Base-by-base conservation (phyloP, 140 eudicot species). In the Erigeron philadelphicus region DNA sequence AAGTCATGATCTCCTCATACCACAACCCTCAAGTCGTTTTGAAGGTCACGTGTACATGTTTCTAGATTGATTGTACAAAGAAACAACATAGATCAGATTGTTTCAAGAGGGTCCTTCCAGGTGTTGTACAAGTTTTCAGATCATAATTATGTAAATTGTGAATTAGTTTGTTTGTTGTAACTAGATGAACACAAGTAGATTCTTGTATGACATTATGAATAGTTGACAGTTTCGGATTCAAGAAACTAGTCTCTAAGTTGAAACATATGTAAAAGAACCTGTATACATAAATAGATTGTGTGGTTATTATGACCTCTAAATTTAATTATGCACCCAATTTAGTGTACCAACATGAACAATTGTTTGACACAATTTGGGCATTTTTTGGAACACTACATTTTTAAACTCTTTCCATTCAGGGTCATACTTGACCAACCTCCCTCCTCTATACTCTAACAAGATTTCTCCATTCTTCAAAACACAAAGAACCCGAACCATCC, bases 41-140 rank as follows among this genome's bases (percentile, higher is more conserved):
- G 18, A 16, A 42, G 65, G 31, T 40, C n/a, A 17, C 7, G 41
- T 69, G 65, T 69, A 54, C 74, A 69, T 54, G 54, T 3, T 53
- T 53, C 48, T 23, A 17, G 40, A 55, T 41, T 35, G 25, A 13
- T 60, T 60, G 46, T 60, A 60, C 66, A 60, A 23, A 60, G 7
- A 60, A 60, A 60, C 19, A 10, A 13, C 45, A 25, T 60, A 35
- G 66, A 60, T 35, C 35, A 60, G 66, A 35, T 60, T 35, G 21
- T 60, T 15, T 31, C 6, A 52, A 11, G 64, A 53, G 50, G 12
- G 49, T 44, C 17, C 11, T 17, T 10, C 5, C 53, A 64, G 1
- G 41, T 44, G 62, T 15, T 52, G 72, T 50, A 35, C 61, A 53
- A 16, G 53, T 69, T 68, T 9, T 21, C 59, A 2, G 59, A 11